Percentiles rank a stretch among this genome's conserved stretches.
Conservation (phyloP, 106 monocot genomes). For the Alisma plantagoaquatica region DNA sequence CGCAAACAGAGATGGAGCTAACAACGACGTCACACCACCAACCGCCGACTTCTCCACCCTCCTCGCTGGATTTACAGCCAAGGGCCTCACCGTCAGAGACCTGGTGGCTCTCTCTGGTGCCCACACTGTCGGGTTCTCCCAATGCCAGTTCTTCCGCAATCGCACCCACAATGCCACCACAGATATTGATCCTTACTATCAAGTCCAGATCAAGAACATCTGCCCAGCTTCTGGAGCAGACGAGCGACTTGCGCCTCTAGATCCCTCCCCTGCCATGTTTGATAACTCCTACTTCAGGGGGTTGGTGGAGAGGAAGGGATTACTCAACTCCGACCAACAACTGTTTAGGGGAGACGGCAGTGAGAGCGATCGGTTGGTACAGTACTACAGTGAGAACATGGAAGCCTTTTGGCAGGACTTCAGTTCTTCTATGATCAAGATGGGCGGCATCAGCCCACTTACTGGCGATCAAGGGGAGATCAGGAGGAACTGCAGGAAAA, state of each 20-base stretch:
- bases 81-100: conserved; percentile 10
- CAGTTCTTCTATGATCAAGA: conserved; percentile 1
- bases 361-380: conserved; percentile 12
- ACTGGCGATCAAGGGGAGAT: background rate
- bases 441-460: conserved; percentile 8
- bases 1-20: background rate
- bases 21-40: background rate
- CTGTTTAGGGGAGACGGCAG: conserved; percentile 38
- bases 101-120: conserved; percentile 15
- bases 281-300: too few species aligned
- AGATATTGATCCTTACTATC: conserved; percentile 13
- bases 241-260: background rate
- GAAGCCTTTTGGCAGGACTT: conserved; percentile 16
- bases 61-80: background rate
- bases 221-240: conserved; percentile 1
- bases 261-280: conserved; percentile 9
- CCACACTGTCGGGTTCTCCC: conserved; percentile 11
- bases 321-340: too few species aligned
- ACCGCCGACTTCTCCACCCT: background rate
- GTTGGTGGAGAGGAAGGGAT: too few species aligned
- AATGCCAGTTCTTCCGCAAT: background rate
- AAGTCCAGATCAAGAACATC: background rate
- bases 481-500: conserved; percentile 12
- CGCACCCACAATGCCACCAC: conserved; percentile 17
- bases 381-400: conserved; percentile 10